Conservation (phyloP, 345 rosid genomes). For the Sisymbrium irio region DNA sequence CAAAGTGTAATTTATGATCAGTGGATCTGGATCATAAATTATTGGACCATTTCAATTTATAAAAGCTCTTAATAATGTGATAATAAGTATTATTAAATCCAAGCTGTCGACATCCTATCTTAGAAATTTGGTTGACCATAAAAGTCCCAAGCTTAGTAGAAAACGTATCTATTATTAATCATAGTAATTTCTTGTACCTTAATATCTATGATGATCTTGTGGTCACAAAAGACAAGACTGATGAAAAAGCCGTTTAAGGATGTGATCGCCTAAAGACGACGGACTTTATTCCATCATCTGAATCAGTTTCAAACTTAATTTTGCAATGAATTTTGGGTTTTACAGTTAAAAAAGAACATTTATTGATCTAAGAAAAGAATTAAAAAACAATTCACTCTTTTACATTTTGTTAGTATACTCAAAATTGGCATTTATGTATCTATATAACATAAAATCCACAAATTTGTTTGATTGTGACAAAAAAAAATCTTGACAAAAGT, state of each 20-base stretch:
- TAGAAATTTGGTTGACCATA: constrained; percentile 28
- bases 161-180: constrained; percentile 18
- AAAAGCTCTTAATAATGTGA: not conserved
- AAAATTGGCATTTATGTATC: not conserved
- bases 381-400: not conserved
- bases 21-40: not conserved
- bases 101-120: constrained; percentile 21
- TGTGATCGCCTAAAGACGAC: not conserved
- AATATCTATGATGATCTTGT: constrained; percentile 11
- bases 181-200: constrained; percentile 13
- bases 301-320: constrained; percentile 2
- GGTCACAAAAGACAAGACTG: constrained; percentile 30
- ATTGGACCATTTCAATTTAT: not conserved
- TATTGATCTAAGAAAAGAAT: no score
- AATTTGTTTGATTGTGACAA: not conserved
- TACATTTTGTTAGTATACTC: not conserved
- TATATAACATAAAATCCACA: not conserved
- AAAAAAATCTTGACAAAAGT: not conserved
- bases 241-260: constrained; percentile 16
- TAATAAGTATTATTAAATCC: not conserved
- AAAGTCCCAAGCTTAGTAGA: not conserved
- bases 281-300: not conserved
- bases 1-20: not conserved
- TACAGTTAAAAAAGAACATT: not conserved
- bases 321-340: not conserved